Conservation (phyloP, 1,139 yeast genomes). For the Pichia sp. region DNA sequence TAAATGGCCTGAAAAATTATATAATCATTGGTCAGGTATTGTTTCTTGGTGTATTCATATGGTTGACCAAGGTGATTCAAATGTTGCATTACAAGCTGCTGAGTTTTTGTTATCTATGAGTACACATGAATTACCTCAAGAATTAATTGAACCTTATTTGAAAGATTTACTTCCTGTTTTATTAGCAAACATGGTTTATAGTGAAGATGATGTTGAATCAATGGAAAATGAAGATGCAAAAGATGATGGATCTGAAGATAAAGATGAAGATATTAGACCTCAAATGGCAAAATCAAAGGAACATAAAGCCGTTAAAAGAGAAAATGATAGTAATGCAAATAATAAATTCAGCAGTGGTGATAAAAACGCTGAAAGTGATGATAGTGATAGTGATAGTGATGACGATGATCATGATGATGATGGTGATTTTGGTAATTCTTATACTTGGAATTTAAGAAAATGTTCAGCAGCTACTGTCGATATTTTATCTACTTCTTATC, state of each 20-base stretch:
- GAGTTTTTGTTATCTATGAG: constrained; percentile 81
- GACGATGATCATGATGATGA: constrained; percentile 50
- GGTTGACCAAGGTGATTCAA: constrained; percentile 61
- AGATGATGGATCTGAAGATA: constrained; percentile 69
- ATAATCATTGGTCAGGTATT: constrained; percentile 80
- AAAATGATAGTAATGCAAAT: constrained; percentile 18
- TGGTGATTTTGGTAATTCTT: constrained; percentile 60
- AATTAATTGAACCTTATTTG: constrained; percentile 51
- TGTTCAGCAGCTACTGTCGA: constrained; percentile 94
- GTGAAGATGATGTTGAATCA: constrained; percentile 70
- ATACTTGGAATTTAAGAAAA: constrained; percentile 87
- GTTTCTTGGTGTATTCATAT: constrained; percentile 79
- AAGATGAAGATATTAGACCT: constrained; percentile 84
- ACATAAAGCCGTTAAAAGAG: constrained; percentile 43
- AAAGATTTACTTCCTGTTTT: constrained; percentile 65
- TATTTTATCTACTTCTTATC: constrained; percentile 61
- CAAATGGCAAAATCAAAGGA: constrained; percentile 63
- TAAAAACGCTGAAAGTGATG: constrained; percentile 32
- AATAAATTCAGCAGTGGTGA: constrained; percentile 11
- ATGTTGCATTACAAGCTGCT: constrained; percentile 85
- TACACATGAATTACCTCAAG: constrained; percentile 48
- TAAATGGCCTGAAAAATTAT: constrained; percentile 71
- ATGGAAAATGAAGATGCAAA: constrained; percentile 68
- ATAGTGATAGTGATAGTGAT: constrained; percentile 46
- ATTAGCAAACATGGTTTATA: constrained; percentile 78